Evolutionary conservation across 2,329 filamentous ascomycete species (phyloP), one percentile per base, ranked within the genome.

Genomic region (Cercospora sp.): DNA sequence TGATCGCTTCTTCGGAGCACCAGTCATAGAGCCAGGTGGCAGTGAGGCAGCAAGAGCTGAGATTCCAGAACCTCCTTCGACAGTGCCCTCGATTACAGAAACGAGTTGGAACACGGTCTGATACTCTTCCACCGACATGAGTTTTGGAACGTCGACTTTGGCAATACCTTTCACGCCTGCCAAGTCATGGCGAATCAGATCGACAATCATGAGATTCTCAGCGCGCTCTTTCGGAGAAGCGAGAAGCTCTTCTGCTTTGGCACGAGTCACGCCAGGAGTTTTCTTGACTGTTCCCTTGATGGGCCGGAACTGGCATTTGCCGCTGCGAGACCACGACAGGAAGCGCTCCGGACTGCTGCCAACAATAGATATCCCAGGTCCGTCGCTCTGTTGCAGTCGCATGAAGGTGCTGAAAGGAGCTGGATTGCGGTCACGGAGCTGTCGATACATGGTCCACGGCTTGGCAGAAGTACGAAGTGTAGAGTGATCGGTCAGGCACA

Each of bases 271-370:
- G 1, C 83, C 83, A 0, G 84, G 82, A 0, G 86, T 87, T 74
- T 96, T 96, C 73, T 89, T 89, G n/a, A 97, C 93, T 0, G 94
- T 98, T 59, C 94, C 94, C 82, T 98, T 98, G 88, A 98, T 98
- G 0, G 94, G 94, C 7, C 94, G 89, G 85, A 97, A 95, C 69
- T 91, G 88, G 77, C 90, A 92, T 51, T 82, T 79, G 0, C 90
- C 89, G 0, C 76, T 72, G 48, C 85, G 82, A 48, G 85, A 83
- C 87, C 88, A 91, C 65, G 87, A 87, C 16, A 98, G 86, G 77
- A 97, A 98, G 2, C 94, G 91, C 80, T 98, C 94, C 0, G 94
- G 94, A 3, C 92, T 96, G 74, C 90, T 91, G 79, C 91, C 91
- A 55, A 96, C 83, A 31, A 98, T 85, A 1, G 92, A 93, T 3